Evolutionary conservation across 2,329 filamentous ascomycete genomes (phyloP).

Genomic region (Pseudogymnoascus verrucosus): DNA sequence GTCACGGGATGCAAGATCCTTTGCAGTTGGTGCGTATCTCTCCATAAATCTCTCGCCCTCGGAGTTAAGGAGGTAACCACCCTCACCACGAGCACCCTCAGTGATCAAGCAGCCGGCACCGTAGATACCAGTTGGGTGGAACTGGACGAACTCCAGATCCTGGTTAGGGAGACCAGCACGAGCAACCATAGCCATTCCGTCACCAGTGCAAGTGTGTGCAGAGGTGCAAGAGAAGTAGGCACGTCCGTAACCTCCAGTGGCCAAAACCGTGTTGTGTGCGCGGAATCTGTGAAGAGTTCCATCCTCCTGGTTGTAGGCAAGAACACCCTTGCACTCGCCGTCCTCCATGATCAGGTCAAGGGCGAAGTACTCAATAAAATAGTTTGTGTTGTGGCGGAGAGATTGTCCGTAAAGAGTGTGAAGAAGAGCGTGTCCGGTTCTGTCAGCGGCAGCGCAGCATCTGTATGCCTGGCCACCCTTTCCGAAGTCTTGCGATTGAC

Average conservation of each 20-base stretch:
- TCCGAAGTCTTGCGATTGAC: slow-evolving; percentile 88
- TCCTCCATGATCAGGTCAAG: slow-evolving; percentile 96
- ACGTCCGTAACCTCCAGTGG: slow-evolving; percentile 94
- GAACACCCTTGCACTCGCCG: slow-evolving; percentile 89
- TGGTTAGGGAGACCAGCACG: slow-evolving; percentile 97
- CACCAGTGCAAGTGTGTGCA: slow-evolving; percentile 96
- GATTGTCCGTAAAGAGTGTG: slow-evolving; percentile 99
- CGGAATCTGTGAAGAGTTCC: slow-evolving; percentile 96
- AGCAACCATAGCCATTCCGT: slow-evolving; percentile 98
- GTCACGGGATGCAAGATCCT: slow-evolving; percentile 93
- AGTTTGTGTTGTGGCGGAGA: slow-evolving; percentile 95
- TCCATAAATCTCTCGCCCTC: slow-evolving; percentile 99
- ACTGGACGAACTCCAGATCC: slow-evolving; percentile 99
- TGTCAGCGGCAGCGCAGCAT: slow-evolving; percentile 91
- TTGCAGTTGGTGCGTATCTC: slow-evolving; percentile 92
- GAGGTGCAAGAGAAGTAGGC: slow-evolving; percentile 98
- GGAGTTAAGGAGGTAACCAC: slow-evolving; percentile 93
- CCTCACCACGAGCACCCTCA: slow-evolving; percentile 94
- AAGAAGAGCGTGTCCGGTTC: slow-evolving; percentile 93
- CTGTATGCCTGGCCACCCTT: slow-evolving; percentile 98
- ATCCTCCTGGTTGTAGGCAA: slow-evolving; percentile 98
- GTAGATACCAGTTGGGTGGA: slow-evolving; percentile 98
- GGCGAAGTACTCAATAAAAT: slow-evolving; percentile 99
- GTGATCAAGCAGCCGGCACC: slow-evolving; percentile 97
- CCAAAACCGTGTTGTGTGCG: slow-evolving; percentile 91